Evolutionary conservation across 805 yeast genomes (phyloP), one percentile per base, ranked within the genome.

Genomic region (Komagataella pseudopastoris): DNA sequence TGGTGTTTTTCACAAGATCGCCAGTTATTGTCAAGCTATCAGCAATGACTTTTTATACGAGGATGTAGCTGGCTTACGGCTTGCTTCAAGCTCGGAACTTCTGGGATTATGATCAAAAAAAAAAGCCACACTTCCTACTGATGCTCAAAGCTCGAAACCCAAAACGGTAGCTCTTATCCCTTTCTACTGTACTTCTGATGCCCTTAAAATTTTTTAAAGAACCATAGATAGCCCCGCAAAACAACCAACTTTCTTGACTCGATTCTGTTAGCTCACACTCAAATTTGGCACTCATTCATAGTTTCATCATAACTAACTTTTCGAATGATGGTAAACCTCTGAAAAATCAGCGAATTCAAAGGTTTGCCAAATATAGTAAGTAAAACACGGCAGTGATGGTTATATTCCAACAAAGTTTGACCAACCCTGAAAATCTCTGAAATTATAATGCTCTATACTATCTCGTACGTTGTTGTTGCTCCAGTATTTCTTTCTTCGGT

Each of bases 401-500:
- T 14, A 8, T 18, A 12, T 5, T 8, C 39, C 39, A 30, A 30
- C 12, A 30, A 30, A 30, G 39, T 8, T 4, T 30, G 39, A 8
- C 14, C n/a, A n/a, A n/a, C n/a, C n/a, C n/a, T n/a, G n/a, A n/a
- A n/a, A 63, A 51, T 73, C 69, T 43, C 70, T 60, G 51, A 73
- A 61, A 55, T 75, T 75, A 60, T 66, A 75, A 53, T 71, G 71
- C 48, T 65, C 73, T 50, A 75, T 72, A 44, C 69, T 65, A 53
- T 75, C 79, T 16, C 70, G 58, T 4, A 69, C 68, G 1, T 71
- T 71, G 53, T 72, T 67, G 18, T 70, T 66, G 4, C 67, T 63
- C 80, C 79, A 75, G 55, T 73, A 73, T 18, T 75, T 74, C 47
- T 18, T 75, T 74, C 47, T 63, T 64, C 2, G 78, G 78, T 55